Evolutionary conservation across 2,329 filamentous ascomycete species (phyloP).

Genomic region (Pyricularia grisea): DNA sequence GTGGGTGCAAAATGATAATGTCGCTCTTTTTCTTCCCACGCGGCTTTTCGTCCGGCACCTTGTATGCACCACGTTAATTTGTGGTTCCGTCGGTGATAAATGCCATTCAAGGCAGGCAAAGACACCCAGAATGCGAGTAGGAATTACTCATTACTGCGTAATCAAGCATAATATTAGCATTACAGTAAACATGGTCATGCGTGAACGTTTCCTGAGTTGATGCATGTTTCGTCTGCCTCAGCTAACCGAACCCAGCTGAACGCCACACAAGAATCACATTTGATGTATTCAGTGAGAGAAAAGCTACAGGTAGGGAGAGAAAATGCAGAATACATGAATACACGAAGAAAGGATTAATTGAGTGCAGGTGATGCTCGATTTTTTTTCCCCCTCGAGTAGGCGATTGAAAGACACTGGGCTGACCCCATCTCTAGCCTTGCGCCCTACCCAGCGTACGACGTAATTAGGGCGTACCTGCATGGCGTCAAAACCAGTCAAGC

Average conservation of each 20-base stretch:
- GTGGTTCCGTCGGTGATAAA: not conserved
- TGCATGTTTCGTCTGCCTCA: not conserved
- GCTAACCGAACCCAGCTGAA: not conserved
- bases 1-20: not conserved
- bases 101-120: not conserved
- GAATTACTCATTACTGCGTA: not conserved
- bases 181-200: not conserved
- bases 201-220: not conserved
- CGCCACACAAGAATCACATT: not conserved
- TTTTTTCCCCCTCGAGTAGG: not conserved
- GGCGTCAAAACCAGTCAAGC: not conserved
- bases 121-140: not conserved
- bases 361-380: not conserved
- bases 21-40: not conserved
- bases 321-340: not conserved
- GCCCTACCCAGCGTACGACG: not conserved
- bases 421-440: not conserved
- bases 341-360: not conserved
- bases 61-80: not conserved
- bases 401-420: not conserved
- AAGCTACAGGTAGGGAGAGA: not conserved
- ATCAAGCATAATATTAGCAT: not conserved
- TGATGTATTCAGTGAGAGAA: not conserved
- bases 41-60: not conserved
- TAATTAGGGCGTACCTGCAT: not conserved